Conservation (phyloP, 148 eudicot genomes). For the Limonium bicolor region DNA sequence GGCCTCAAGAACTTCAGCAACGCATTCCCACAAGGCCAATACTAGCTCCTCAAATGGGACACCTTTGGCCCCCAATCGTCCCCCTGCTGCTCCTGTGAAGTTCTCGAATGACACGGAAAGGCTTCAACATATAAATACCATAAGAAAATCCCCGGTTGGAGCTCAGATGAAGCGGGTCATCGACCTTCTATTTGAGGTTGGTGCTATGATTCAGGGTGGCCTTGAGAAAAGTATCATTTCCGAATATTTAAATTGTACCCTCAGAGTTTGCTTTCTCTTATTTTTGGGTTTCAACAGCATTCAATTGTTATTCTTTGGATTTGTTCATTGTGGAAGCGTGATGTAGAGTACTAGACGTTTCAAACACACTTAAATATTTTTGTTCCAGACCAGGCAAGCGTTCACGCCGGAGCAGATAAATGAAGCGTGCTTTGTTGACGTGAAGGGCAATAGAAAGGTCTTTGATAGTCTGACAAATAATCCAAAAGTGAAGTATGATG, state of each 20-base stretch:
- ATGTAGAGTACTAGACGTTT: too few relatives aligned
- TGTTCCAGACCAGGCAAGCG: too few relatives aligned
- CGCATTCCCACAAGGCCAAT: slow-evolving; percentile 19
- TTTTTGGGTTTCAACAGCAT: too few relatives aligned
- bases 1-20: slow-evolving; percentile 21
- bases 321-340: too few relatives aligned
- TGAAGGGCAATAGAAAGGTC: slow-evolving; percentile 55
- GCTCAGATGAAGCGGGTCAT: slow-evolving; percentile 95
- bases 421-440: slow-evolving; percentile 61
- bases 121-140: slow-evolving; percentile 74
- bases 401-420: slow-evolving; percentile 86
- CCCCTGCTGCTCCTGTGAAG: slow-evolving; percentile 53
- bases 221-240: too few relatives aligned
- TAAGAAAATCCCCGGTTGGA: slow-evolving; percentile 79
- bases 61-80: slow-evolving; percentile 27
- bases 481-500: slow-evolving; percentile 72
- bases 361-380: too few relatives aligned
- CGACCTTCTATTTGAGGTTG: slow-evolving; percentile 61
- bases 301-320: too few relatives aligned
- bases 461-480: slow-evolving; percentile 86
- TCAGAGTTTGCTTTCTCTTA: too few relatives aligned
- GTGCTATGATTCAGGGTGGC: too few relatives aligned
- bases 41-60: slow-evolving; percentile 15
- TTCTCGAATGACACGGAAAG: slow-evolving; percentile 88
- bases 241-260: too few relatives aligned